Conservation (phyloP, 2,329 filamentous ascomycete species). For the Coleophoma eucalyptorum region DNA sequence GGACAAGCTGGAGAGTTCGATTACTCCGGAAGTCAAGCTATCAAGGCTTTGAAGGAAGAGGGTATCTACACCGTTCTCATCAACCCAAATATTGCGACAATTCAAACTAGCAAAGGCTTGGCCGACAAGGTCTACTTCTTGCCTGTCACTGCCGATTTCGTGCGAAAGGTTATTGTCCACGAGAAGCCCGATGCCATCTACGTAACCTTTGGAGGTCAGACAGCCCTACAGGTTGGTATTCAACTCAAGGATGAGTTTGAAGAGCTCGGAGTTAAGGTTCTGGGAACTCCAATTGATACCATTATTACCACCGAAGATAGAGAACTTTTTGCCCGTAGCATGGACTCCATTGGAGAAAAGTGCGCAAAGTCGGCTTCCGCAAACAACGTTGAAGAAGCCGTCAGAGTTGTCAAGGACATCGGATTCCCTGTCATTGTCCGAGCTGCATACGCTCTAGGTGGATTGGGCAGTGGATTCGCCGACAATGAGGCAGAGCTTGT, state of each 20-base stretch:
- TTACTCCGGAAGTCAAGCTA: conserved; percentile 96
- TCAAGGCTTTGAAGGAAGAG: conserved; percentile 97
- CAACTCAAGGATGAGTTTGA: conserved; percentile 98
- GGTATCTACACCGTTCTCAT: conserved; percentile 97
- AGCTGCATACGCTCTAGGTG: conserved; percentile 92
- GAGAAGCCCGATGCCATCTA: conserved; percentile 97
- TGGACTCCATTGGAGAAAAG: conserved; percentile 98
- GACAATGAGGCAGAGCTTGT: conserved; percentile 79
- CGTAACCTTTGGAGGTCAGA: conserved; percentile 96
- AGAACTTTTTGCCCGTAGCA: conserved; percentile 94
- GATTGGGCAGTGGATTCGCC: conserved; percentile 92
- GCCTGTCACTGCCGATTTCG: conserved; percentile 93
- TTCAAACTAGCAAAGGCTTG: conserved; percentile 95
- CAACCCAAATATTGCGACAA: conserved; percentile 98
- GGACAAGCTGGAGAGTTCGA: conserved; percentile 98
- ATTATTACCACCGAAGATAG: conserved; percentile 98
- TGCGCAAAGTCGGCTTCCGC: conserved; percentile 97
- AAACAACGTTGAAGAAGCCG: conserved; percentile 81
- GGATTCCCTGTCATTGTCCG: conserved; percentile 96
- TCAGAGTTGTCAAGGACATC: conserved; percentile 84
- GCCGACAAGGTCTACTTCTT: conserved; percentile 99
- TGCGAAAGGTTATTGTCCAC: conserved; percentile 93
- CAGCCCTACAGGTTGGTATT: conserved; percentile 93
- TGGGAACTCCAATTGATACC: conserved; percentile 95
- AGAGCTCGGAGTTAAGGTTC: conserved; percentile 83